phyloP scores from a whole-genome alignment of 345 rosid species.

The Arabis alpina region DNA sequence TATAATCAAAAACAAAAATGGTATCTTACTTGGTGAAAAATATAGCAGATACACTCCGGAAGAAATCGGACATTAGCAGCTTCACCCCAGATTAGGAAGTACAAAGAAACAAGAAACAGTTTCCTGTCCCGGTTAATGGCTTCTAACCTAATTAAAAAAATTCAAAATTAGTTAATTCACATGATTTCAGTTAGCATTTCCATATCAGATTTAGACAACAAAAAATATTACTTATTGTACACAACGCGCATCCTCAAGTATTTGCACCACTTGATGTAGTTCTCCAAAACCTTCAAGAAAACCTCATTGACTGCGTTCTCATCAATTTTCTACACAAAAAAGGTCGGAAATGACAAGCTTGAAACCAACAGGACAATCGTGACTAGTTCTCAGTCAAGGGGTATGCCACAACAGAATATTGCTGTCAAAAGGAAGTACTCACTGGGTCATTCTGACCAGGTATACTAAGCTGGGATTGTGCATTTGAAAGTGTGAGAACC shows the following conservation, averaged over 20 bases:
- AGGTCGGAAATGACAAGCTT: background rate
- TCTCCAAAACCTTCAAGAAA: slow-evolving; percentile 86
- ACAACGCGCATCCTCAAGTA: slow-evolving; percentile 79
- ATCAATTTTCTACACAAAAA: slow-evolving; percentile 73
- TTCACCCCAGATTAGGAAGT: slow-evolving; percentile 98
- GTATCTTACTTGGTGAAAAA: slow-evolving; percentile 88
- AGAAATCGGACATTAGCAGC: slow-evolving; percentile 99
- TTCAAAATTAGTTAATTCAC: slow-evolving; percentile 25
- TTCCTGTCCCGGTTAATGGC: slow-evolving; percentile 92
- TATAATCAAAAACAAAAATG: slow-evolving; percentile 18
- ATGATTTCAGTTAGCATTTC: slow-evolving; percentile 24
- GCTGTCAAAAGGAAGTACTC: slow-evolving; percentile 46
- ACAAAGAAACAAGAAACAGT: slow-evolving; percentile 87
- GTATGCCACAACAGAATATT: slow-evolving; percentile 23
- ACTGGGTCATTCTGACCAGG: slow-evolving; percentile 79
- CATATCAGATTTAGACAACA: slow-evolving; percentile 30
- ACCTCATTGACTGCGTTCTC: slow-evolving; percentile 93
- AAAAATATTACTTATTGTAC: slow-evolving; percentile 71
- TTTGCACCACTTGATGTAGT: slow-evolving; percentile 98
- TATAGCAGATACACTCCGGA: slow-evolving; percentile 96
- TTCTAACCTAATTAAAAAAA: slow-evolving; percentile 58
- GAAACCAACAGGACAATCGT: slow-evolving; percentile 21
- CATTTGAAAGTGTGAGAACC: slow-evolving; percentile 83
- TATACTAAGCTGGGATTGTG: slow-evolving; percentile 76
- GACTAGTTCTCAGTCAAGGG: slow-evolving; percentile 14